Base-by-base conservation (phyloP, 192 early-diverging fungal genomes). In the Rhizoclosmatium globosum region DNA sequence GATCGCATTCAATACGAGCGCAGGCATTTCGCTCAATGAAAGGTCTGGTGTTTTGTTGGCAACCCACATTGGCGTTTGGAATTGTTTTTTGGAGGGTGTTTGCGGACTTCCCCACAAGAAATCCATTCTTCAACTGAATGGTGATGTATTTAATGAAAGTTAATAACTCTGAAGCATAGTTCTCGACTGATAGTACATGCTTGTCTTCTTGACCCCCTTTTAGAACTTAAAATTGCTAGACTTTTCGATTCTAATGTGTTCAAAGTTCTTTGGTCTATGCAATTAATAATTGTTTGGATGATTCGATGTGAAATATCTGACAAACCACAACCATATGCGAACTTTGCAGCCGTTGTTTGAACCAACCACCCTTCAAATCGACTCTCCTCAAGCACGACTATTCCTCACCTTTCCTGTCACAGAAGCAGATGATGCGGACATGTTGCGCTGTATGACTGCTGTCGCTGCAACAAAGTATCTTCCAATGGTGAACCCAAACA, bases 401-500 rank as follows among this genome's bases (percentile, higher is more conserved):
- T 17, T 71, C 48, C 69, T 71, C 13, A 39, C 47, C n/a, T 56
- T 43, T 46, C 69, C 69, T 7, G 9, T 71, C 19, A 71, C 69
- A 2, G 46, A 19, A 23, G 47, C 42, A 39, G 53, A 48, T 21
- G 69, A 71, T 56, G 48, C 23, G 6, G 17, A 23, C 9, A 45
- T 53, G 38, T 11, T 43, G 19, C 9, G 38, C 2, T 19, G 7
- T 1, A 43, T 71, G n/a, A 71, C 21, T 17, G 6, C n/a, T 7
- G 47, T 48, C 11, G 69, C 11, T 2, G 47, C 53, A 2, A 31
- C 38, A 7, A 21, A 57, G 39, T 39, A 71, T 48, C 50, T 71
- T n/a, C 69, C 69, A 13, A 71, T 56, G 47, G 23, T 71, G 38
- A 57, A 71, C 69, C 69, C 69, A 21, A 71, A 71, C 38, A 23